phyloP scores from a whole-genome alignment of 225 moss, liverwort and hornwort genomes.

The Pseudoscleropodium purum region DNA sequence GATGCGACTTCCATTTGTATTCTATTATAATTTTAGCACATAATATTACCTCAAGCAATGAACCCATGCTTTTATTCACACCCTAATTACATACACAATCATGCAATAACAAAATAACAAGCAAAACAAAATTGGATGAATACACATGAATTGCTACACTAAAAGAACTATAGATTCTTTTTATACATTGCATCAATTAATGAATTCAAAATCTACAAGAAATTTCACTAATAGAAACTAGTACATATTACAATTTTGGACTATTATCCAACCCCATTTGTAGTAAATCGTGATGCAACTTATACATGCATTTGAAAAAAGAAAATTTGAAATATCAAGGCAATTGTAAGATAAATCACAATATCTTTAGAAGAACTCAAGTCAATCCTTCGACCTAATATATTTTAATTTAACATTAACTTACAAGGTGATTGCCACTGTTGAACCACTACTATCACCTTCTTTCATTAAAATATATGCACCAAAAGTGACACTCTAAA shows the following conservation, averaged over 20 bases:
- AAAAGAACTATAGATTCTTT: background rate
- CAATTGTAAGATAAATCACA: background rate
- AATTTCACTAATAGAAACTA: background rate
- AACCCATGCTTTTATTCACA: background rate
- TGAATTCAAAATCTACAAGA: background rate
- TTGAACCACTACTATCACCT: too few relatives aligned
- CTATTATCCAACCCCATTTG: too few relatives aligned
- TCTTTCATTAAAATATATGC: too few relatives aligned
- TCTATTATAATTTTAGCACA: too few relatives aligned
- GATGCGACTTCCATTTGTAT: too few relatives aligned
- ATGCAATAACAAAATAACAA: background rate
- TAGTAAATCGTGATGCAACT: too few relatives aligned
- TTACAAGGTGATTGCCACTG: too few relatives aligned
- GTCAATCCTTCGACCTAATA: too few relatives aligned
- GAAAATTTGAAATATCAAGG: background rate
- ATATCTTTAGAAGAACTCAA: background rate
- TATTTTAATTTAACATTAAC: too few relatives aligned
- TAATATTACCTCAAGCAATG: background rate
- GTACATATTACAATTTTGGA: too few relatives aligned
- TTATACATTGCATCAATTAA: rapidly evolving
- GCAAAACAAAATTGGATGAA: background rate
- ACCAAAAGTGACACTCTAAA: too few relatives aligned
- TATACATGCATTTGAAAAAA: background rate
- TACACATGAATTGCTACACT: background rate
- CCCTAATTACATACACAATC: background rate